Base-by-base conservation (phyloP, 75 land plant species). In the Chamaecyparis obtusa region DNA sequence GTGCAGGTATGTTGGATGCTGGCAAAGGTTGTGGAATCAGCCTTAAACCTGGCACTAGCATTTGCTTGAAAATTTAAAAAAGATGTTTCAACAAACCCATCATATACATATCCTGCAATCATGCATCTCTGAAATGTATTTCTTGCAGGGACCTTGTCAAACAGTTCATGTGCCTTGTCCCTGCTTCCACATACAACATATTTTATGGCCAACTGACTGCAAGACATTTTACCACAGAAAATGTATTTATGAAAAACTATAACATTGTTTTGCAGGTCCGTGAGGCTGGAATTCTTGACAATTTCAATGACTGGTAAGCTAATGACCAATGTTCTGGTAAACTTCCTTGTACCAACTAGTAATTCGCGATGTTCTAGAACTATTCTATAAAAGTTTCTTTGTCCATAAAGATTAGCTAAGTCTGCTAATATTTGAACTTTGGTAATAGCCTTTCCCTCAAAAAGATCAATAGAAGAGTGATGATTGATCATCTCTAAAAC, bases 401-500 rank as follows among this genome's bases (percentile, higher is more conserved):
- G 48, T 79, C 48, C 83, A 79, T 79, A 79, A 79, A 79, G 2
- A 43, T 43, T 48, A 41, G 96, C 95, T 39, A 96, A 19, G 79
- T 96, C 96, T 69, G 90, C 91, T 55, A 90, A 57, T 55, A 88
- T 92, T 86, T 91, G 90, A 51, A 92, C 92, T 89, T 90, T 93
- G 84, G 80, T 91, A 24, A 97, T 85, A 57, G 94, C 91, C 83
- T 93, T 93, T 57, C 99, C 97, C 82, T 97, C 99, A 17, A 93
- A 85, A 54, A 92, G 86, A 86, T 95, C 99, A 77, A 97, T 87
- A 86, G 88, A 93, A 13, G 99, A 95, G 86, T 94, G 72, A 56
- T 94, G 96, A 88, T 91, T 91, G 84, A 97, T 96, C 96, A 97
- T 94, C 85, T 97, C 95, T n/a, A n/a, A n/a, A n/a, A n/a, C n/a